A percentile compares a stretch with the other conserved stretches of the same genome.
Conservation (phyloP, 129 eudicot species). For the Erigeron canadensis region DNA sequence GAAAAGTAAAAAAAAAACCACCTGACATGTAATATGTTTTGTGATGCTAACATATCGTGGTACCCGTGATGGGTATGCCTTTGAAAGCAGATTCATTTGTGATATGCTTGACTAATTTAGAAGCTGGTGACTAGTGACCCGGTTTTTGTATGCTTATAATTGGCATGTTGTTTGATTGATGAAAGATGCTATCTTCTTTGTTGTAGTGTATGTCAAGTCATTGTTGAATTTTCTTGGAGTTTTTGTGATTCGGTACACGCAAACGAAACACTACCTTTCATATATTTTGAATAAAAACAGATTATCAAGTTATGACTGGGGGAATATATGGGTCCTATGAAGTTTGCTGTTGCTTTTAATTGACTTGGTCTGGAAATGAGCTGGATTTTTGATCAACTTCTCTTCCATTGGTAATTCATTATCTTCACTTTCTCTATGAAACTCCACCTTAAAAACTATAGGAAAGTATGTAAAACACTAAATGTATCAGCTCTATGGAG, state of each 20-base stretch:
- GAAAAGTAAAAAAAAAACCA: neutral
- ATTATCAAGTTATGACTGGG: neutral
- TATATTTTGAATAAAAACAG: conserved; percentile 9
- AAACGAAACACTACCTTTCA: conserved; percentile 11
- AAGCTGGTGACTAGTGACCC: conserved; percentile 17
- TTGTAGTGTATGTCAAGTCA: conserved; percentile 29
- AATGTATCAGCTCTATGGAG: too few relatives aligned
- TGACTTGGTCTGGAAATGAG: conserved; percentile 16
- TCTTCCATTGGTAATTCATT: neutral
- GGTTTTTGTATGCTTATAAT: conserved; percentile 27
- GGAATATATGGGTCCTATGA: neutral
- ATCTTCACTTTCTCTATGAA: neutral
- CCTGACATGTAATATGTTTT: neutral
- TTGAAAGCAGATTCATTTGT: conserved; percentile 15
- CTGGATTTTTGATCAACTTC: conserved; percentile 13
- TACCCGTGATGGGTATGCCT: conserved; percentile 7
- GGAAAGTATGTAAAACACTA: too few relatives aligned
- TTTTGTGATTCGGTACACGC: conserved; percentile 10
- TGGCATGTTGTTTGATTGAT: conserved; percentile 18
- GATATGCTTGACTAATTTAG: conserved; percentile 8
- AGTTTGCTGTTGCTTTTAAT: neutral
- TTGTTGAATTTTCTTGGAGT: conserved; percentile 23
- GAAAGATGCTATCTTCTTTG: conserved; percentile 17
- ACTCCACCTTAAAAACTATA: too few relatives aligned
- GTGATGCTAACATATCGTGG: neutral